phyloP scores from a whole-genome alignment of 768 basidiomycete species.

The Panaeolus cyanescens region DNA sequence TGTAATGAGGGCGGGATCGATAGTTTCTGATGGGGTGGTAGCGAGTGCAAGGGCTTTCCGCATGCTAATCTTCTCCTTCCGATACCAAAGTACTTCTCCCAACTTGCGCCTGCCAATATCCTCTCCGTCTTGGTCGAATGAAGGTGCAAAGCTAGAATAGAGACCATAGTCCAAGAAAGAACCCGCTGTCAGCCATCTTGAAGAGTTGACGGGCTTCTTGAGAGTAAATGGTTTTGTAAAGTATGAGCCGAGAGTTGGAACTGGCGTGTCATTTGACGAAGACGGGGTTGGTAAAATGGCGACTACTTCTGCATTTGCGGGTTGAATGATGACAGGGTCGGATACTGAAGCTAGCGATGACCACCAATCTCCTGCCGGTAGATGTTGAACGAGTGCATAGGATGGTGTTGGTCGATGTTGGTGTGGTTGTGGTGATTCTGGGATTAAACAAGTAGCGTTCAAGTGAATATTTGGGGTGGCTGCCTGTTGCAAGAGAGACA shows the following conservation, averaged over 20 bases:
- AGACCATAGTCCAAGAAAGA: constrained; percentile 80
- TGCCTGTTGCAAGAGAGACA: constrained; percentile 71
- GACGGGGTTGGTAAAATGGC: constrained; percentile 70
- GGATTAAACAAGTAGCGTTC: constrained; percentile 40
- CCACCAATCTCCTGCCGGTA: constrained; percentile 79
- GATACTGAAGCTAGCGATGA: constrained; percentile 56
- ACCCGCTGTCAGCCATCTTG: constrained; percentile 63
- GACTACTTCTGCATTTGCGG: constrained; percentile 76
- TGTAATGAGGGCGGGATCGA: constrained; percentile 27
- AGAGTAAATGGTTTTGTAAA: constrained; percentile 41
- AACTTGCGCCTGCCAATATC: constrained; percentile 65
- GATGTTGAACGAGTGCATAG: constrained; percentile 79
- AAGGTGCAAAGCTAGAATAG: constrained; percentile 75
- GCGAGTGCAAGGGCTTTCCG: constrained; percentile 12
- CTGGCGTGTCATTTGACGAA: constrained; percentile 29
- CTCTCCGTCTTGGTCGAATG: constrained; percentile 76
- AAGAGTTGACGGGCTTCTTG: constrained; percentile 43
- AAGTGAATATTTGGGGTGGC: constrained; percentile 49
- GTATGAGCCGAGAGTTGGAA: constrained; percentile 62
- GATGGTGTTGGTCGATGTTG: constrained; percentile 41
- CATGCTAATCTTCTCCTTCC: constrained; percentile 43
- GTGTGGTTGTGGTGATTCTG: constrained; percentile 25
- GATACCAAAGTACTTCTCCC: constrained; percentile 57
- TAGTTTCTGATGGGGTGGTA: constrained; percentile 7
- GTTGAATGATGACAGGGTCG: constrained; percentile 44